Conservation (phyloP, 2,329 filamentous ascomycete species). For the Aureobasidium sp. region DNA sequence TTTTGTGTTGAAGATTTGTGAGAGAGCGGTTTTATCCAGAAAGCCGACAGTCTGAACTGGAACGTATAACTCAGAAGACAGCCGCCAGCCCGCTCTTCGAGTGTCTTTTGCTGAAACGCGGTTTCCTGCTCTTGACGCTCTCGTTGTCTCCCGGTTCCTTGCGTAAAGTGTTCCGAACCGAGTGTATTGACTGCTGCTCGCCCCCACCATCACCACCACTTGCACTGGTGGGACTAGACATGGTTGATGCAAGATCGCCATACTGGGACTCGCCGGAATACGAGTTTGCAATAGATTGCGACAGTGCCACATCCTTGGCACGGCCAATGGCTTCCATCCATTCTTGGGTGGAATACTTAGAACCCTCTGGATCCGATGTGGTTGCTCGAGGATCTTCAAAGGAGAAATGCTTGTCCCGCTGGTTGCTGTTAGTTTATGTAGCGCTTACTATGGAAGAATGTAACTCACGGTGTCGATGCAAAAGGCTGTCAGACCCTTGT, state of each 20-base stretch:
- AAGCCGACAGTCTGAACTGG: not conserved
- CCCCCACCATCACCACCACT: slow-evolving; percentile 52
- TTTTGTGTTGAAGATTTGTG: not conserved
- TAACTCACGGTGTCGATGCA: slow-evolving; percentile 82
- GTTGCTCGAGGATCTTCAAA: slow-evolving; percentile 88
- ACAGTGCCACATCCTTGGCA: slow-evolving; percentile 74
- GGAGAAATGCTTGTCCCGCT: slow-evolving; percentile 84
- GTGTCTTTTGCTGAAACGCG: slow-evolving; percentile 78
- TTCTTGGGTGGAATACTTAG: slow-evolving; percentile 68
- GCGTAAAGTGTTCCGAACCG: slow-evolving; percentile 34
- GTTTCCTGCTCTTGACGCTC: slow-evolving; percentile 50
- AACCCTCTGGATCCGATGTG: slow-evolving; percentile 54
- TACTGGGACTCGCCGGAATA: slow-evolving; percentile 51
- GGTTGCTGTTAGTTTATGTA: slow-evolving; percentile 19
- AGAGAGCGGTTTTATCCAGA: not conserved
- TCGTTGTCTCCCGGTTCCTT: slow-evolving; percentile 41
- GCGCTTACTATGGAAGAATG: slow-evolving; percentile 12
- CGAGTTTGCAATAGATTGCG: slow-evolving; percentile 57
- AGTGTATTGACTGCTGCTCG: slow-evolving; percentile 26
- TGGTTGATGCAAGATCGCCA: slow-evolving; percentile 42
- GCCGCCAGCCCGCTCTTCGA: slow-evolving; percentile 91
- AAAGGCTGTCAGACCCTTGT: slow-evolving; percentile 84
- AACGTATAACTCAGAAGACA: slow-evolving; percentile 53
- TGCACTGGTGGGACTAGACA: slow-evolving; percentile 73
- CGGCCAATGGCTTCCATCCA: slow-evolving; percentile 88